A percentile compares a stretch with the other conserved stretches of the same genome.
Evolutionary conservation across 768 basidiomycete species (phyloP).

Genomic region (Mycena galopus): DNA sequence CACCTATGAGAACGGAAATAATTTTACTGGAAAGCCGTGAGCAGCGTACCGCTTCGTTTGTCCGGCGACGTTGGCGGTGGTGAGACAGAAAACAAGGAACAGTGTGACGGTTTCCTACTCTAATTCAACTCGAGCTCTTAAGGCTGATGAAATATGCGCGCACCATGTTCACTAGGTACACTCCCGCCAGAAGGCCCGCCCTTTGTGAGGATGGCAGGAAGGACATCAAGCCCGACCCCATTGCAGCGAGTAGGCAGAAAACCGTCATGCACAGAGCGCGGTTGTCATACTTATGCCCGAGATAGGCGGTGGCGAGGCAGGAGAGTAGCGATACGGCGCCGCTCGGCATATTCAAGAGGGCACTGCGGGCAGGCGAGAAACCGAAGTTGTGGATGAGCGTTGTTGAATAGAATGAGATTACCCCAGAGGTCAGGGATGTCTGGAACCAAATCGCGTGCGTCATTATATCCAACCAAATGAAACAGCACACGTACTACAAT

Average conservation of each 20-base stretch:
- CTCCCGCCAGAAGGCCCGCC: conserved; percentile 31
- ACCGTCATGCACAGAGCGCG: conserved; percentile 31
- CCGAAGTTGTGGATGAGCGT: conserved; percentile 38
- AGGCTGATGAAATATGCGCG: background rate
- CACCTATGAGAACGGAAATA: background rate
- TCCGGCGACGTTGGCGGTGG: conserved; percentile 33
- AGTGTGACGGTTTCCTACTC: conserved; percentile 29
- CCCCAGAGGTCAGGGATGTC: conserved; percentile 31
- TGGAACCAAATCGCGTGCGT: background rate
- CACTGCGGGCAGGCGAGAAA: conserved; percentile 27
- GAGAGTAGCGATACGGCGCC: conserved; percentile 31
- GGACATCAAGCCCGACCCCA: conserved; percentile 33
- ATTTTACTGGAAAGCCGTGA: background rate
- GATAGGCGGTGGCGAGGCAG: conserved; percentile 32
- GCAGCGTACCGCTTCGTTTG: conserved; percentile 32
- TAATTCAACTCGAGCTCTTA: background rate
- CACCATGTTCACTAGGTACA: conserved; percentile 36
- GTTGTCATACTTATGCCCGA: conserved; percentile 27
- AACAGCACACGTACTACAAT: conserved; percentile 10
- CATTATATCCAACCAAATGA: background rate
- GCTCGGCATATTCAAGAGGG: conserved; percentile 35
- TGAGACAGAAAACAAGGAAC: conserved; percentile 32
- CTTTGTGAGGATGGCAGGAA: conserved; percentile 29
- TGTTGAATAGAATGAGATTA: conserved; percentile 33
- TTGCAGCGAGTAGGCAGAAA: conserved; percentile 24